Base-by-base conservation (phyloP, 164 flowering plant species). In the Pachysandra terminalis region DNA sequence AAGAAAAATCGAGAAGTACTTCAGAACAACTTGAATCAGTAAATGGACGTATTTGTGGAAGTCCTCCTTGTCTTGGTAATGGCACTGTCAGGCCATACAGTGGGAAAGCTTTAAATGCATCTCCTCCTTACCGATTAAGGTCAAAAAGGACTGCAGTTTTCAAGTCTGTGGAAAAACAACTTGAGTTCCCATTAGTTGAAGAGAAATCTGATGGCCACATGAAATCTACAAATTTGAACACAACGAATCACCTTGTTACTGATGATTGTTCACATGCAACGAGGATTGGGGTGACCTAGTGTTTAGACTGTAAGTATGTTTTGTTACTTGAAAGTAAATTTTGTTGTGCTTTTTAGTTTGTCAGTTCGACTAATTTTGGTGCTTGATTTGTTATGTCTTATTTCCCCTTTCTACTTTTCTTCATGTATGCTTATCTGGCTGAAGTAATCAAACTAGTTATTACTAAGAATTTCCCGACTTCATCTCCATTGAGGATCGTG, bases 141-240 rank as follows among this genome's bases (percentile, higher is more conserved):
- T 77, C 87, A 56, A 89, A 85, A 71, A 74, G 96, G 68, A 87
- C 86, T 57, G 85, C 88, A 26, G 71, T 83, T 70, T 67, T 81
- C 65, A 94, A 86, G 81, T 84, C 96, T 24, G 81, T 93, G 67
- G 97, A 88, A 80, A 94, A 90, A 75, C 85, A 86, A 73, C 91
- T 94, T 51, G 77, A 83, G 65, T 91, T 91, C 68, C 56, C 85
- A 64, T 69, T 75, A 63, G 84, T 80, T 56, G 74, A 66, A 60
- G 87, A 80, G 75, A 75, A 71, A 23, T 22, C 64, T 65, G 75
- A 73, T 25, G 60, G 52, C 27, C 69, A 72, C 61, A 49, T 63
- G 45, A 80, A 80, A 56, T 57, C 86, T 57, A 45, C 54, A 14
- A 83, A 72, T 48, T 52, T 66, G 56, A 27, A 74, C 45, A 35